These are phyloP conservation scores for Camelina laxa DNA, from an alignment of 345 rosid genomes.

Conservation along the genomic window DNA sequence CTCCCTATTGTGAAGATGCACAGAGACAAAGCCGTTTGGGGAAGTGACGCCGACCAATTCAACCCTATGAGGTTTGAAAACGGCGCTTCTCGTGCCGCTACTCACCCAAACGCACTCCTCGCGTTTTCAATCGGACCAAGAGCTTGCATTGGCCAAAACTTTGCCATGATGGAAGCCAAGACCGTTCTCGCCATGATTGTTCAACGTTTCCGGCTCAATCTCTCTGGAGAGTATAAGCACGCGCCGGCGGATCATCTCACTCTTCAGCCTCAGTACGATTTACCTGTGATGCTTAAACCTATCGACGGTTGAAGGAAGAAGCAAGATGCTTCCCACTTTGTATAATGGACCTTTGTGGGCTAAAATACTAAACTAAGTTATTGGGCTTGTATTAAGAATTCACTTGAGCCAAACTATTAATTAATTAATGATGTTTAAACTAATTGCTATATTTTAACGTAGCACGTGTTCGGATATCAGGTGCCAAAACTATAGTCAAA, in stretches of 20 bases:
- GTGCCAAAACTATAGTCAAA: neutral
- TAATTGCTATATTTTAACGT: neutral
- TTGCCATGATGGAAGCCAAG: conserved; percentile 53
- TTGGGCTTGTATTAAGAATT: neutral
- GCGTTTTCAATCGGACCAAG: conserved; percentile 63
- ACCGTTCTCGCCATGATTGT: conserved; percentile 51
- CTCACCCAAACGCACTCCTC: conserved; percentile 56
- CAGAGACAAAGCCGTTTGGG: conserved; percentile 57
- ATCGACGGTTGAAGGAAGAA: conserved; percentile 20
- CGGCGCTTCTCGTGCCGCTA: conserved; percentile 51
- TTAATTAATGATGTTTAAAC: neutral
- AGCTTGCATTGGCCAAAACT: conserved; percentile 65
- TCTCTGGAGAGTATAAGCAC: conserved; percentile 51
- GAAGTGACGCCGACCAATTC: conserved; percentile 65
- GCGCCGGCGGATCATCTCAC: conserved; percentile 47
- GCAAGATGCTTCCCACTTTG: neutral
- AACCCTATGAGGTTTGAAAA: conserved; percentile 54
- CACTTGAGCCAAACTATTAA: neutral
- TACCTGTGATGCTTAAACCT: conserved; percentile 49
- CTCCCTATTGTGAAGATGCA: conserved; percentile 49
- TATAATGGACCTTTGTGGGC: conserved; percentile 17
- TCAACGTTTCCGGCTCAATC: conserved; percentile 47
- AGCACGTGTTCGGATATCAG: neutral
- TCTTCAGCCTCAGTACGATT: conserved; percentile 47
- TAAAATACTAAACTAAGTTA: neutral